Percentiles rank a stretch among this genome's conserved stretches.
These are phyloP conservation scores for Gleditsia sinensis DNA, from an alignment of 306 rosid species.

Conservation along the genomic window DNA sequence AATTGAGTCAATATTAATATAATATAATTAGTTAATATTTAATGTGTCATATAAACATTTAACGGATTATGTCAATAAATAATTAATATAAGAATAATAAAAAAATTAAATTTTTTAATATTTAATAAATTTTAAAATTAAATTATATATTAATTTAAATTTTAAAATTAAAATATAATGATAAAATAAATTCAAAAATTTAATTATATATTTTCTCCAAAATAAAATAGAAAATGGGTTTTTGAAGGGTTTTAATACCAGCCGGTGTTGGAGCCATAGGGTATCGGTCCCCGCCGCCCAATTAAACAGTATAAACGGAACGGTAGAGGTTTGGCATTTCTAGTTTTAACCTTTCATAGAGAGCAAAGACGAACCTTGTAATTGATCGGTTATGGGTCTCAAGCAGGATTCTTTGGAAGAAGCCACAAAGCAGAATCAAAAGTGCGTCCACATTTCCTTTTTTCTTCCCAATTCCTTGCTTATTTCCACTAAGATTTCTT, in stretches of 20 bases:
- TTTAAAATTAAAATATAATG: too few relatives aligned
- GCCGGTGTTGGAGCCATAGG: not conserved
- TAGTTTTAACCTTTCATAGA: not conserved
- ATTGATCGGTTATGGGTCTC: constrained; percentile 29
- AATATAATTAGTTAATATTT: too few relatives aligned
- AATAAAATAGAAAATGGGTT: not conserved
- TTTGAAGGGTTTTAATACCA: not conserved
- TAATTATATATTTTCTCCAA: too few relatives aligned
- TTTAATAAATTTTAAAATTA: too few relatives aligned
- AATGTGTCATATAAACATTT: too few relatives aligned
- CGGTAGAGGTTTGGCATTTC: not conserved
- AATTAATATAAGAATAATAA: too few relatives aligned
- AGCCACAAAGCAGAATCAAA: not conserved
- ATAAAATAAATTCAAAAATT: too few relatives aligned
- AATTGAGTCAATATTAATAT: too few relatives aligned
- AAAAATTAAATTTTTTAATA: too few relatives aligned
- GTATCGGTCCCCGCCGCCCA: not conserved
- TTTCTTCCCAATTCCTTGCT: not conserved
- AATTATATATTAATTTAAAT: too few relatives aligned
- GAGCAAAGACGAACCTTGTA: not conserved
- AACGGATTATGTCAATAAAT: too few relatives aligned
- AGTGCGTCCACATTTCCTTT: not conserved
- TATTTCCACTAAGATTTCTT: not conserved
- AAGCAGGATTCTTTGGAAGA: constrained; percentile 30
- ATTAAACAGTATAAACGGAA: not conserved